These are phyloP conservation scores for Angomonas desouzai DNA, from an alignment of 208 protist genomes.

Conservation along the genomic window DNA sequence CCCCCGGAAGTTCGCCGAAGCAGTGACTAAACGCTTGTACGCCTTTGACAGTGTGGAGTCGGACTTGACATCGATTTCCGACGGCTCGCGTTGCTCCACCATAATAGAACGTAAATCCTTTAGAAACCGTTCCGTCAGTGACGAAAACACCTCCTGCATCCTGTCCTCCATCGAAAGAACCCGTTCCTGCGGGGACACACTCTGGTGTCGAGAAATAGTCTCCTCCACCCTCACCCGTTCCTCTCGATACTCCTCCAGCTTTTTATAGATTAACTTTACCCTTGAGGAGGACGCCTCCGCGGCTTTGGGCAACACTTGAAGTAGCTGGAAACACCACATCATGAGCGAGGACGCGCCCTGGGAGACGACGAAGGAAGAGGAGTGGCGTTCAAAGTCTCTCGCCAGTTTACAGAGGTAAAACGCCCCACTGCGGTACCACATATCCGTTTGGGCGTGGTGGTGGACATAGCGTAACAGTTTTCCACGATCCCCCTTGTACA, in stretches of 20 bases:
- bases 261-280: constrained; percentile 7
- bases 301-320: constrained; percentile 24
- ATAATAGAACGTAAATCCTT: constrained; percentile 41
- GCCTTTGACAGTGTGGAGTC: constrained; percentile 21
- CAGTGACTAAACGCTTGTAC: constrained; percentile 20
- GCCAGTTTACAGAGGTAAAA: constrained; percentile 23
- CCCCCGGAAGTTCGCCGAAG: background rate
- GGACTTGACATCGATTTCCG: constrained; percentile 11
- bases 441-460: constrained; percentile 31
- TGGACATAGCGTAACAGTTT: background rate
- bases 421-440: constrained; percentile 52
- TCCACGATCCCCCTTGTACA: constrained; percentile 1
- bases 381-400: constrained; percentile 42
- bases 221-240: constrained; percentile 7
- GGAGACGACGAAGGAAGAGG: constrained; percentile 24
- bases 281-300: constrained; percentile 7
- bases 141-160: constrained; percentile 30
- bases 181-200: constrained; percentile 16
- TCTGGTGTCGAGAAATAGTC: constrained; percentile 24
- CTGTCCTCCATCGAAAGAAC: constrained; percentile 18
- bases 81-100: constrained; percentile 20
- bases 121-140: constrained; percentile 30
- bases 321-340: constrained; percentile 58
- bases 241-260: constrained; percentile 13
- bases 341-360: constrained; percentile 40